phyloP scores from a whole-genome alignment of 306 rosid species.

The Ammopiptanthus mongolicus region DNA sequence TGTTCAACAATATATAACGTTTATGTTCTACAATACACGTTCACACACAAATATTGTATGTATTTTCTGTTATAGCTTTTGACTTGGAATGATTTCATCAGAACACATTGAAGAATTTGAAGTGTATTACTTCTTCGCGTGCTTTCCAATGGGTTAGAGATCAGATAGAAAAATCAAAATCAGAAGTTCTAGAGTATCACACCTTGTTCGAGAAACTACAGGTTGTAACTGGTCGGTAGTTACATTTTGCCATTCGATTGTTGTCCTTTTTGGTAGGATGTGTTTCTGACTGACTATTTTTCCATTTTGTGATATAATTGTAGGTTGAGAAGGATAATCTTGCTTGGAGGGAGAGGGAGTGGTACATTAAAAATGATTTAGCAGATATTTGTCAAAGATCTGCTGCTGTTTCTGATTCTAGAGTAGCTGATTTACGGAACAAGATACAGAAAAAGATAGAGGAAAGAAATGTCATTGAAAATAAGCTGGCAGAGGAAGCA shows the following conservation, averaged over 20 bases:
- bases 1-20: not conserved
- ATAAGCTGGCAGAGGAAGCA: slow-evolving; percentile 64
- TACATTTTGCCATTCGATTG: slow-evolving; percentile 42
- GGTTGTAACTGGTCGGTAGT: slow-evolving; percentile 95
- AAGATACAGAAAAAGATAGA: slow-evolving; percentile 66
- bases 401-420: slow-evolving; percentile 50
- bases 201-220: slow-evolving; percentile 80
- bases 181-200: slow-evolving; percentile 60
- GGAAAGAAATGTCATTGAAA: slow-evolving; percentile 55
- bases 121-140: slow-evolving; percentile 63
- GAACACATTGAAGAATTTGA: slow-evolving; percentile 74
- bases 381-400: slow-evolving; percentile 73
- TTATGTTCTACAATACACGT: not conserved
- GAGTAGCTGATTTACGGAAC: slow-evolving; percentile 49
- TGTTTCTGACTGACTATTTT: slow-evolving; percentile 29
- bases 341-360: slow-evolving; percentile 85
- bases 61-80: slow-evolving; percentile 10
- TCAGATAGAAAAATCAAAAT: slow-evolving; percentile 71
- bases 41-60: not conserved
- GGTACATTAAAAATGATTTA: slow-evolving; percentile 69
- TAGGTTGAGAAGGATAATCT: slow-evolving; percentile 94
- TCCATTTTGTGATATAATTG: slow-evolving; percentile 20
- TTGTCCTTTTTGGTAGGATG: slow-evolving; percentile 13
- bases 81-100: slow-evolving; percentile 36
- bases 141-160: slow-evolving; percentile 66